Conservation (phyloP, 1,284 basidiomycete species). For the Marasmius oreades region DNA sequence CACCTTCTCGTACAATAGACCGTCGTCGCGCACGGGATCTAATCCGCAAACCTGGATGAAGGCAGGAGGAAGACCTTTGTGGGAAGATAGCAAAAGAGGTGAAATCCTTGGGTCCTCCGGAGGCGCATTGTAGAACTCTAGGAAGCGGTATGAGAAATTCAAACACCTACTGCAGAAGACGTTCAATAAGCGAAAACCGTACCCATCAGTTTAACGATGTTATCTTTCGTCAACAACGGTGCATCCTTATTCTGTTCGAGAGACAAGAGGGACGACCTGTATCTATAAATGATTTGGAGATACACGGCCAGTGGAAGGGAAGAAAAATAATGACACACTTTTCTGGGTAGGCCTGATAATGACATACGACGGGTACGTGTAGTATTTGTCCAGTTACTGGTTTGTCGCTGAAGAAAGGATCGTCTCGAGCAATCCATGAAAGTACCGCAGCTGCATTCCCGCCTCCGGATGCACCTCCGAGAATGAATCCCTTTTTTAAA, state of each 20-base stretch:
- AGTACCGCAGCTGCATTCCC: slow-evolving; percentile 8
- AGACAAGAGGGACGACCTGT: slow-evolving; percentile 10
- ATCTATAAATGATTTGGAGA: slow-evolving; percentile 4
- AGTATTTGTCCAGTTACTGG: slow-evolving; percentile 14
- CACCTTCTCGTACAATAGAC: slow-evolving; percentile 11
- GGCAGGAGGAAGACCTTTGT: slow-evolving; percentile 11
- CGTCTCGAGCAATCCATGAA: slow-evolving; percentile 11
- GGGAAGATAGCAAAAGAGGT: slow-evolving; percentile 6
- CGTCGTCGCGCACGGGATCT: slow-evolving; percentile 17
- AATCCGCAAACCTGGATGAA: slow-evolving; percentile 14
- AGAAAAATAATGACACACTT: slow-evolving; percentile 3
- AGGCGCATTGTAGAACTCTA: background rate
- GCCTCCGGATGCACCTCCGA: slow-evolving; percentile 13
- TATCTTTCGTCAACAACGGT: background rate
- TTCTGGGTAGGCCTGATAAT: slow-evolving; percentile 10
- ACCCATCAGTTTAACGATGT: background rate
- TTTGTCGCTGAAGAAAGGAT: slow-evolving; percentile 9
- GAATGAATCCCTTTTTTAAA: slow-evolving; percentile 11
- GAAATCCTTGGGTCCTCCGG: slow-evolving; percentile 10
- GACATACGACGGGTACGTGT: slow-evolving; percentile 7
- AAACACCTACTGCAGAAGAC: background rate
- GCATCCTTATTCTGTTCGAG: slow-evolving; percentile 13
- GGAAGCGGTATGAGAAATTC: background rate
- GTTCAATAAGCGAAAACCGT: background rate
- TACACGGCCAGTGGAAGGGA: background rate